These are phyloP conservation scores for Phanerodontia chrysosporium DNA, from an alignment of 768 basidiomycete species.

Conservation along the genomic window DNA sequence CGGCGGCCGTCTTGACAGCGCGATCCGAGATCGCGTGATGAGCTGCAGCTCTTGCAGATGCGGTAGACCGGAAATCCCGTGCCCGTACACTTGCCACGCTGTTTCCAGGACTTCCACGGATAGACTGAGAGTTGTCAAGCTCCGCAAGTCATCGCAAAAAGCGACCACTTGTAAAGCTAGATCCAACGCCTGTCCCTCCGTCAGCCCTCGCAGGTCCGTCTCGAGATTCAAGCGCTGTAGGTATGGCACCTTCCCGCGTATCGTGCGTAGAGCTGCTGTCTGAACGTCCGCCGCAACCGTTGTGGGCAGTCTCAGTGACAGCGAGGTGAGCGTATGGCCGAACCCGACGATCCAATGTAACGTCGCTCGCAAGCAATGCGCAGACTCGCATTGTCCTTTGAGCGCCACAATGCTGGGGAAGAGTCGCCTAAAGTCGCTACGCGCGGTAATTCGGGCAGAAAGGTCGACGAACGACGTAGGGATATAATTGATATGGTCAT, in stretches of 20 bases:
- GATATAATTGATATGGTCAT: background rate
- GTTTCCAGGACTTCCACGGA: slow-evolving; percentile 3
- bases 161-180: background rate
- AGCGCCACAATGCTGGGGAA: slow-evolving; percentile 7
- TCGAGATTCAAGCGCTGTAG: slow-evolving; percentile 4
- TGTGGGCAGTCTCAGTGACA: background rate
- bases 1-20: background rate
- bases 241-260: background rate
- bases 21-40: background rate
- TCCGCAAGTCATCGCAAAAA: background rate
- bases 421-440: background rate
- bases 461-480: background rate
- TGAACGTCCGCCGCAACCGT: background rate
- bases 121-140: background rate
- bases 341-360: background rate
- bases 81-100: background rate
- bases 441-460: background rate
- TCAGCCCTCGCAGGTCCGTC: background rate
- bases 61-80: background rate
- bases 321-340: background rate
- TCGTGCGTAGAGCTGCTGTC: background rate
- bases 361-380: background rate
- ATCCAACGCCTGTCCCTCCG: slow-evolving; percentile 5
- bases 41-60: background rate
- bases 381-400: background rate